These are phyloP conservation scores for Phytophthora quininea DNA, from an alignment of 352 stramenopile genomes.

Conservation along the genomic window DNA sequence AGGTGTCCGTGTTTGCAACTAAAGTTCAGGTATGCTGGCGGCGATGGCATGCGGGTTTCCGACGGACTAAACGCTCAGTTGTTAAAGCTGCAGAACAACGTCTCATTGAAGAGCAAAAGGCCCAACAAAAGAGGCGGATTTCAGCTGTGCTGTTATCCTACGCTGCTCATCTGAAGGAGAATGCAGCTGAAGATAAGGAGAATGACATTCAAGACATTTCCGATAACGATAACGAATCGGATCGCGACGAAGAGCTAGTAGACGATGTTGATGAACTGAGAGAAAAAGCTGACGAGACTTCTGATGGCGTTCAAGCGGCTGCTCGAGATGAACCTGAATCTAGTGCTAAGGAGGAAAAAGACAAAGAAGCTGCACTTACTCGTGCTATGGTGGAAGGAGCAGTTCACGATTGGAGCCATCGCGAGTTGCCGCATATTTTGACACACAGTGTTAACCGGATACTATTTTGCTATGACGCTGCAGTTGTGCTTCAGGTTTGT, in stretches of 20 bases:
- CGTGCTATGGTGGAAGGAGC: slow-evolving; percentile 20
- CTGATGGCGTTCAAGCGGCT: too few relatives aligned
- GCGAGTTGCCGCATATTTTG: slow-evolving; percentile 47
- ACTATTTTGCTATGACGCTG: slow-evolving; percentile 31
- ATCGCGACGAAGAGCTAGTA: background rate
- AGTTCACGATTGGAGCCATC: slow-evolving; percentile 41
- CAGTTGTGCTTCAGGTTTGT: slow-evolving; percentile 37
- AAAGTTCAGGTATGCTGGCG: slow-evolving; percentile 45
- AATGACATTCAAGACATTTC: background rate
- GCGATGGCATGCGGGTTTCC: slow-evolving; percentile 31
- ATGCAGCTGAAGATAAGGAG: slow-evolving; percentile 3
- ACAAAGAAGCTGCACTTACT: background rate
- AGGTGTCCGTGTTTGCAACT: slow-evolving; percentile 33
- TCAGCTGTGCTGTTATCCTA: slow-evolving; percentile 19
- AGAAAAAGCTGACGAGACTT: background rate
- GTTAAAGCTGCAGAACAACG: slow-evolving; percentile 41
- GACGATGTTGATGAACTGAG: slow-evolving; percentile 3
- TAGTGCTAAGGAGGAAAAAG: background rate
- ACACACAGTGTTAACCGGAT: slow-evolving; percentile 32
- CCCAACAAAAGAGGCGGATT: slow-evolving; percentile 17
- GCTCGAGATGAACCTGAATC: background rate
- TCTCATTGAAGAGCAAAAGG: slow-evolving; percentile 39
- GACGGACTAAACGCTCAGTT: slow-evolving; percentile 29
- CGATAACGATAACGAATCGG: slow-evolving; percentile 1
- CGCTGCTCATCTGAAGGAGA: background rate